Conservation (phyloP, 805 yeast genomes). For the Candida montana region DNA sequence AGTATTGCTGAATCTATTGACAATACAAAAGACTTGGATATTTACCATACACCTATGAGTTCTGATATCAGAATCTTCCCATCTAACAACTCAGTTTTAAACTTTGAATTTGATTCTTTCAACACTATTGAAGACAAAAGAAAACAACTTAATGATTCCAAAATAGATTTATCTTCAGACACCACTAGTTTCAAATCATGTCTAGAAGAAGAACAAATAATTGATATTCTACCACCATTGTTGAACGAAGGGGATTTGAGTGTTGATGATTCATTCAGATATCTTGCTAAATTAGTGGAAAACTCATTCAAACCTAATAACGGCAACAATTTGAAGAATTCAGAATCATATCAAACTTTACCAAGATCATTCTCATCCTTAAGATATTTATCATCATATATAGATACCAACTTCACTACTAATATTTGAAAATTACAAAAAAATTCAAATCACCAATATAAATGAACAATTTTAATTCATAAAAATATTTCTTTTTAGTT, state of each 20-base stretch:
- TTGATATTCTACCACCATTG: not conserved
- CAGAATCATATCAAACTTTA: conserved; percentile 16
- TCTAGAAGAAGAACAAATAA: conserved; percentile 10
- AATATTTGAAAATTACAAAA: no score
- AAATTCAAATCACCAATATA: no score
- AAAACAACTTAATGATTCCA: not conserved
- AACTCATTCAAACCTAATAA: conserved; percentile 17
- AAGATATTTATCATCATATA: conserved; percentile 30
- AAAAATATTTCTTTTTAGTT: no score
- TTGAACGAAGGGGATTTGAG: not conserved
- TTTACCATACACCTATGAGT: conserved; percentile 23
- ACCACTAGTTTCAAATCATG: conserved; percentile 22
- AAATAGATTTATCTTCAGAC: not conserved
- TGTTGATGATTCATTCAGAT: conserved; percentile 38
- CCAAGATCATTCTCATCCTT: conserved; percentile 31
- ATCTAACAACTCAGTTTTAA: not conserved
- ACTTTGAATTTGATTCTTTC: conserved; percentile 6
- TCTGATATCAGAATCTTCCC: conserved; percentile 8
- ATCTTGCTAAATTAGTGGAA: conserved; percentile 34
- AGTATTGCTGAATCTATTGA: conserved; percentile 9
- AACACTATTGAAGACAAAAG: not conserved
- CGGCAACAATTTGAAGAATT: conserved; percentile 9
- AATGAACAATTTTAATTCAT: no score
- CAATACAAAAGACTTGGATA: conserved; percentile 11
- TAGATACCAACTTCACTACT: conserved; percentile 23